A percentile compares a stretch with the other conserved stretches of the same genome.
Conservation (phyloP, 805 yeast genomes). For the Blastobotrys americana region DNA sequence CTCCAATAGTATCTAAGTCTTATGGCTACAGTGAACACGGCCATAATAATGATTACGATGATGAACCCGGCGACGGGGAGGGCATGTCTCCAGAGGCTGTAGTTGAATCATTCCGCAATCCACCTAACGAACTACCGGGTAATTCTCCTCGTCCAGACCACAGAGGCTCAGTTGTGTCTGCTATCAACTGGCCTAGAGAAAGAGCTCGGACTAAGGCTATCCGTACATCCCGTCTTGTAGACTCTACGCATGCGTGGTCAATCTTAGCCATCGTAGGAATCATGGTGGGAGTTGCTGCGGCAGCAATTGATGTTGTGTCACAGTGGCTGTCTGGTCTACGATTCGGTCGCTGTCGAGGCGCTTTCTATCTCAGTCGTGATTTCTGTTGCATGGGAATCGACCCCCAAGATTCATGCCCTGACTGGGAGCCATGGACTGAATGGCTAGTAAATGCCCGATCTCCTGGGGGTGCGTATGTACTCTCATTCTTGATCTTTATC, state of each 20-base stretch:
- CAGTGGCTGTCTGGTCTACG: constrained; percentile 73
- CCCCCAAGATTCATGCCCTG: constrained; percentile 34
- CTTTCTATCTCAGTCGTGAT: constrained; percentile 55
- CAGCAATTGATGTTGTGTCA: constrained; percentile 65
- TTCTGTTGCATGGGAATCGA: constrained; percentile 70
- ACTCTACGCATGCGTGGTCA: constrained; percentile 48
- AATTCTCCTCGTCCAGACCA: no score
- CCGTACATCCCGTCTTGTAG: constrained; percentile 21
- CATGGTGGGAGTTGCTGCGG: constrained; percentile 71
- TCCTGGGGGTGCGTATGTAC: constrained; percentile 28
- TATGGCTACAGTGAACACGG: no score
- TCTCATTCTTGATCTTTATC: constrained; percentile 34
- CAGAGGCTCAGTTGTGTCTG: constrained; percentile 10
- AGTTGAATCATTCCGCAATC: no score
- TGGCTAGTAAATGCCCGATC: constrained; percentile 23
- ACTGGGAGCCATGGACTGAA: constrained; percentile 32
- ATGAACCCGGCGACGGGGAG: no score
- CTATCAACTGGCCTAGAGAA: constrained; percentile 34
- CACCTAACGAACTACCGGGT: no score
- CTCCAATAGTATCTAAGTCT: no score
- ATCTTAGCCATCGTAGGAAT: constrained; percentile 66
- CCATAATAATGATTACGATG: no score
- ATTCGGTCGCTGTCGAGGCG: constrained; percentile 62
- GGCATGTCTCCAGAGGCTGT: no score
- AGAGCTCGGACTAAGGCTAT: constrained; percentile 24